A percentile compares a stretch with the other conserved stretches of the same genome.
Conservation (phyloP, 768 basidiomycete genomes). For the Zangia roseola region DNA sequence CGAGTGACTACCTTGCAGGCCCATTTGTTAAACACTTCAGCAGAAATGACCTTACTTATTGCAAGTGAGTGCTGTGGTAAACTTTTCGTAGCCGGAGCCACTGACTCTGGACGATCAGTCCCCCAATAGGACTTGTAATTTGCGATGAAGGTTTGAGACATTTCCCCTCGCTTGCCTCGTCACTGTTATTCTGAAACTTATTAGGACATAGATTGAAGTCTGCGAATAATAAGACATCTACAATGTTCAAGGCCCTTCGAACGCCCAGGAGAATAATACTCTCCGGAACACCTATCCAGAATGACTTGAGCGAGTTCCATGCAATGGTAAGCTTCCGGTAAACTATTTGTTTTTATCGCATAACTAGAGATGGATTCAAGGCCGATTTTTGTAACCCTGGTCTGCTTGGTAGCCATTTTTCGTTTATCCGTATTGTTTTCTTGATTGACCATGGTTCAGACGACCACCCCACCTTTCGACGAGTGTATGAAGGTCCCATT, state of each 20-base stretch:
- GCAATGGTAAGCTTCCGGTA: conserved; percentile 67
- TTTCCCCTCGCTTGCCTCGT: neutral
- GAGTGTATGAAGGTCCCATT: conserved; percentile 86
- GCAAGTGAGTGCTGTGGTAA: conserved; percentile 48
- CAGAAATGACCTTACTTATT: conserved; percentile 58
- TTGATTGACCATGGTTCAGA: conserved; percentile 41
- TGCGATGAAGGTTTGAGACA: conserved; percentile 82
- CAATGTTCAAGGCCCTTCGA: conserved; percentile 76
- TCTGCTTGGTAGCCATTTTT: conserved; percentile 57
- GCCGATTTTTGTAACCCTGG: conserved; percentile 95
- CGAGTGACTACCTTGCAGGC: neutral
- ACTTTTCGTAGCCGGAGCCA: neutral
- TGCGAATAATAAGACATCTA: conserved; percentile 84
- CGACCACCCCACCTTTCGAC: conserved; percentile 71
- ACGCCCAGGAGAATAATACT: conserved; percentile 83
- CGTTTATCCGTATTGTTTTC: neutral
- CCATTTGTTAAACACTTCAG: conserved; percentile 2
- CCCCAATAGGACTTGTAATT: conserved; percentile 88
- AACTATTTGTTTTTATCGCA: neutral
- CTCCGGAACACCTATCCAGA: conserved; percentile 97
- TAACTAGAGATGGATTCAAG: conserved; percentile 36
- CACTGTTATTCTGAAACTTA: neutral
- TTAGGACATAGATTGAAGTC: conserved; percentile 91
- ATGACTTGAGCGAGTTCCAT: conserved; percentile 93
- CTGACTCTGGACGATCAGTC: conserved; percentile 42